These are phyloP conservation scores for Fusarium citri DNA, from an alignment of 2,329 filamentous ascomycete genomes.

Conservation along the genomic window DNA sequence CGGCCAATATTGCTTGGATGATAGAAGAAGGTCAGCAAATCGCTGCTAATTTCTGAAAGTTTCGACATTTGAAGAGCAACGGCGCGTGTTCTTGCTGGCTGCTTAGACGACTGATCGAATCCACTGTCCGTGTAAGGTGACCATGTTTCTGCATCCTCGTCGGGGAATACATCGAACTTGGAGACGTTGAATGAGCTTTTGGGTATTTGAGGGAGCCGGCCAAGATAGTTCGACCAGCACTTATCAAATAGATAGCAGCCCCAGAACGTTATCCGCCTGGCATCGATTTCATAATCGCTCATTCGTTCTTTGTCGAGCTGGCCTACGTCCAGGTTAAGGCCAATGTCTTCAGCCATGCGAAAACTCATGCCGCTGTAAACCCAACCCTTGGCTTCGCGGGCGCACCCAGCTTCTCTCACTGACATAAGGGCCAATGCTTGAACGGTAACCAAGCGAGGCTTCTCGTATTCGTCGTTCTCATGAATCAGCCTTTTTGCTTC, in stretches of 20 bases:
- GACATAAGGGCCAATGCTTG: conserved; percentile 97
- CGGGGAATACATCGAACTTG: conserved; percentile 90
- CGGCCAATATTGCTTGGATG: conserved; percentile 76
- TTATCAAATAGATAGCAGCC: conserved; percentile 99
- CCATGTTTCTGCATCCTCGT: conserved; percentile 89
- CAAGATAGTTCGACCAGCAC: conserved; percentile 98
- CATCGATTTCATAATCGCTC: conserved; percentile 87
- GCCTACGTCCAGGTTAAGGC: conserved; percentile 85
- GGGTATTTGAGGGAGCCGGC: conserved; percentile 87
- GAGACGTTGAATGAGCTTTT: conserved; percentile 83
- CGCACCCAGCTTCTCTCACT: conserved; percentile 93
- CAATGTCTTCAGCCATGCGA: conserved; percentile 94
- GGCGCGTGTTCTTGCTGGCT: conserved; percentile 85
- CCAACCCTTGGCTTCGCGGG: conserved; percentile 94
- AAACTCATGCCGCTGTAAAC: conserved; percentile 99
- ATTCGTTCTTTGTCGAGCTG: conserved; percentile 71
- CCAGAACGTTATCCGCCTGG: conserved; percentile 93
- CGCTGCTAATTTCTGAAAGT: conserved; percentile 93
- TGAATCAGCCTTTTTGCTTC: conserved; percentile 91
- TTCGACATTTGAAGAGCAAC: conserved; percentile 83
- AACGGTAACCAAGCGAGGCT: conserved; percentile 86
- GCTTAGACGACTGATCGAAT: conserved; percentile 76
- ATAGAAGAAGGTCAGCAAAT: conserved; percentile 90
- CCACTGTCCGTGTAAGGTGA: conserved; percentile 89
- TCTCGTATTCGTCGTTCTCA: conserved; percentile 93